Base-by-base conservation (phyloP, 2,329 filamentous ascomycete species). In the Cadophora sp. region DNA sequence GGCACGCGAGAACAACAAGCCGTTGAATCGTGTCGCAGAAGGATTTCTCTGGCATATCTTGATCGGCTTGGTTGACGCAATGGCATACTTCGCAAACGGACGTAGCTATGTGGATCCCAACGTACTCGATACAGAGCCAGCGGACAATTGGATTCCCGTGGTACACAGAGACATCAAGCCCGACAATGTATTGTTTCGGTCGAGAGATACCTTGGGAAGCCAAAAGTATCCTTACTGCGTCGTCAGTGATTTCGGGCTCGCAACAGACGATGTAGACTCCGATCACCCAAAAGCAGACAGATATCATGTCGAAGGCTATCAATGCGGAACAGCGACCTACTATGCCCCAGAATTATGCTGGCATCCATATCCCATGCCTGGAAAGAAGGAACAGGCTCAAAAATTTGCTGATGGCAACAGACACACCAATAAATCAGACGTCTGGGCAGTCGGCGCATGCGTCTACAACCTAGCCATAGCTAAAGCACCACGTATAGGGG, bases 141-240 rank as follows among this genome's bases (percentile, higher is more conserved):
- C 55, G 24, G 48, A 60, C 1, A 37, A 58, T 19, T 76, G 75
- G 75, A 58, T 69, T n/a, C 71, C 75, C 4, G 65, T 77, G 5
- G 22, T 76, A 7, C 75, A 77, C 61, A 69, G 75, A 9, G 75
- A 77, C 56, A 71, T 77, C 56, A 77, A 77, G 58, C 74, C 75
- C 16, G 75, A 77, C 55, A 77, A 77, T 55, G 66, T 77, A 11
- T 67, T 77, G 14, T 64, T 77, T 4, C 62, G 71, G 12, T 76
- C 75, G 1, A 69, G 75, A 55, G n/a, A 56, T 9, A 73, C 69
- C 3, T n/a, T 70, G 7, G 70, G 63, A 12, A 71, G 68, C 1
- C 64, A 56, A 1, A 74, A 73, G 31, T 76, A 76, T 43, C 71
- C 71, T 26, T 77, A 76, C 53, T 71, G 71, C 24, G 70, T 76